Evolutionary conservation across 257 asterid genomes (phyloP).

Genomic region (Solanum infundibuliforme): DNA sequence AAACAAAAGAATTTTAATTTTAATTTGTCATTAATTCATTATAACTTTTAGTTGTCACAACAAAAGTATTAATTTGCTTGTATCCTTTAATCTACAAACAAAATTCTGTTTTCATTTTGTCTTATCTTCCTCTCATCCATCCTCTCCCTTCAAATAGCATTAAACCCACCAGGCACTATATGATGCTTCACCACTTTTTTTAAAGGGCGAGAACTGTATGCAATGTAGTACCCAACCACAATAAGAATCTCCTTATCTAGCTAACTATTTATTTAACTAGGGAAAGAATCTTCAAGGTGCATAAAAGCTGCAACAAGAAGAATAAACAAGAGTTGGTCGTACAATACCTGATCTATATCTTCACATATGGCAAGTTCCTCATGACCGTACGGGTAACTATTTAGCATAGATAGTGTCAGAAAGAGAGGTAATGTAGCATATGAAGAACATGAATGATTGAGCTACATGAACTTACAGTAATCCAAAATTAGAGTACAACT

Average conservation of each 20-base stretch:
- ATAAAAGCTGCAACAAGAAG: not conserved
- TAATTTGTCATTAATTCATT: not conserved
- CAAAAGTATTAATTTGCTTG: not conserved
- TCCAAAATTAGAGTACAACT: conserved; percentile 81
- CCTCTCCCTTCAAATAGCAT: not conserved
- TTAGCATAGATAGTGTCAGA: conserved; percentile 3
- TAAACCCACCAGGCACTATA: not conserved
- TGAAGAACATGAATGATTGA: not conserved
- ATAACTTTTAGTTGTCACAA: not conserved
- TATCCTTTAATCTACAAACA: not conserved
- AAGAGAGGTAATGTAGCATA: not conserved
- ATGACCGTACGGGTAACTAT: conserved; percentile 85
- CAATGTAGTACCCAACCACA: not conserved
- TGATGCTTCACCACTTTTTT: not conserved
- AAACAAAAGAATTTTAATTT: not conserved
- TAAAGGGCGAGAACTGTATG: not conserved
- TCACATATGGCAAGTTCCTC: conserved; percentile 89
- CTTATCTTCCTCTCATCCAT: not conserved
- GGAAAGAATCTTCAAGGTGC: not conserved
- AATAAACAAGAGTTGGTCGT: not conserved
- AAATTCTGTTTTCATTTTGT: not conserved
- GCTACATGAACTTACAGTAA: conserved; percentile 53
- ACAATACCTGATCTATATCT: conserved; percentile 76
- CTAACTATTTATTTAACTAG: not conserved
- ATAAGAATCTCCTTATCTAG: not conserved